Evolutionary conservation across 192 early-diverging fungal genomes (phyloP).

Genomic region (Dissophora globulifera): DNA sequence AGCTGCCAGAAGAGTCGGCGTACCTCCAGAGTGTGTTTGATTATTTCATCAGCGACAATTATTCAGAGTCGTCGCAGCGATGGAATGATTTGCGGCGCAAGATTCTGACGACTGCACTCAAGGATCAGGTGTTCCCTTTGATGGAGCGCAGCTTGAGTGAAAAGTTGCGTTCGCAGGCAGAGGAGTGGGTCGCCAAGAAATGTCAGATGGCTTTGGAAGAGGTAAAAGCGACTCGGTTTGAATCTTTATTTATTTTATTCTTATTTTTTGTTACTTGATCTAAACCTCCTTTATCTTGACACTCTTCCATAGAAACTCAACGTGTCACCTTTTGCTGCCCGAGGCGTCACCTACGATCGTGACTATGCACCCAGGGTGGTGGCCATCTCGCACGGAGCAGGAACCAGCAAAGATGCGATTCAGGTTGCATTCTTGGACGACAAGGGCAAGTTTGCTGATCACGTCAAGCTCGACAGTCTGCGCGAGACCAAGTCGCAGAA

Average conservation of each 20-base stretch:
- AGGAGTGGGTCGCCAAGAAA: slow-evolving; percentile 72
- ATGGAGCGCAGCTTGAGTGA: slow-evolving; percentile 82
- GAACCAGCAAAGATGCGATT: slow-evolving; percentile 63
- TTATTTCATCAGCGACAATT: slow-evolving; percentile 67
- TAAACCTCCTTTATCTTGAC: not conserved
- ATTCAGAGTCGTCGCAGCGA: slow-evolving; percentile 66
- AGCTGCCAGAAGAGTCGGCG: slow-evolving; percentile 55
- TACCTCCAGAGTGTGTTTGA: slow-evolving; percentile 64
- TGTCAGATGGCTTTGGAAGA: slow-evolving; percentile 73
- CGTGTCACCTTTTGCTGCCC: slow-evolving; percentile 61
- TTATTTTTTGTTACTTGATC: too few relatives aligned
- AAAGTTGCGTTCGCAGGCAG: slow-evolving; percentile 76
- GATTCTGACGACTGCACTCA: slow-evolving; percentile 67
- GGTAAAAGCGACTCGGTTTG: slow-evolving; percentile 11
- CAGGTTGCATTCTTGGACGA: slow-evolving; percentile 80
- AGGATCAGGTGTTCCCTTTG: slow-evolving; percentile 75
- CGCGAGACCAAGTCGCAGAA: slow-evolving; percentile 55
- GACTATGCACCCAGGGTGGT: slow-evolving; percentile 69
- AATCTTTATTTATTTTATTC: too few relatives aligned
- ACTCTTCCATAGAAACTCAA: slow-evolving; percentile 66
- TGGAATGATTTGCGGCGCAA: slow-evolving; percentile 86
- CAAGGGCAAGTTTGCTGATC: slow-evolving; percentile 75
- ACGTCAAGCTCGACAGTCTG: slow-evolving; percentile 70
- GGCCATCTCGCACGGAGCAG: slow-evolving; percentile 79
- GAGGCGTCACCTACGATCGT: slow-evolving; percentile 54